Conservation (phyloP, 1,284 basidiomycete genomes). For the Trichosporon sp. region DNA sequence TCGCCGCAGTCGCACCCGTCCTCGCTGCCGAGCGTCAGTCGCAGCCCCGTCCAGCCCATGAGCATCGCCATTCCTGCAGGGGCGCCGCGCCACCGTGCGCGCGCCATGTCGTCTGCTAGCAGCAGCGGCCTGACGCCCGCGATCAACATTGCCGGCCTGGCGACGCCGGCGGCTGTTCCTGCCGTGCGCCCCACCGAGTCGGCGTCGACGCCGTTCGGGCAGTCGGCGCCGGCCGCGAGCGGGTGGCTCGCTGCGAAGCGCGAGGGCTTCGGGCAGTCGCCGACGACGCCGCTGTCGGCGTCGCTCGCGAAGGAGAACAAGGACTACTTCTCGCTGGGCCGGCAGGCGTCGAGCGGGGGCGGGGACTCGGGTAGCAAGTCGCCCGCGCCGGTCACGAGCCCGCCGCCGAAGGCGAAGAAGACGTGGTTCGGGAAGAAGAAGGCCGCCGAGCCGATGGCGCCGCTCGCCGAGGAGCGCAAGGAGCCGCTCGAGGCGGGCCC, state of each 20-base stretch:
- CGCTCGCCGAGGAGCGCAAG: conserved; percentile 33
- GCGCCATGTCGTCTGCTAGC: conserved; percentile 26
- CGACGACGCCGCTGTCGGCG: neutral
- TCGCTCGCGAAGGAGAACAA: neutral
- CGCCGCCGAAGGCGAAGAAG: conserved; percentile 6
- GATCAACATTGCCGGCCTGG: conserved; percentile 58
- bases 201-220: conserved; percentile 23
- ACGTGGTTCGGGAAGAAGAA: conserved; percentile 59
- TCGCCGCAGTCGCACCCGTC: conserved; percentile 23
- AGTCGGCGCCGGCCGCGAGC: conserved; percentile 28
- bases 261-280: neutral
- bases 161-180: conserved; percentile 62
- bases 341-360: neutral
- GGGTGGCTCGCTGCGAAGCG: conserved; percentile 20
- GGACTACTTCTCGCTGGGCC: conserved; percentile 44
- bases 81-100: conserved; percentile 32
- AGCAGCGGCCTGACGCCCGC: conserved; percentile 26
- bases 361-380: conserved; percentile 14
- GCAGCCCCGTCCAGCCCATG: conserved; percentile 30
- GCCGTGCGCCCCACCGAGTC: conserved; percentile 43
- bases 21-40: conserved; percentile 30
- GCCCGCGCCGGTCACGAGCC: conserved; percentile 2
- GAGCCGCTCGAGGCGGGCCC: conserved; percentile 24
- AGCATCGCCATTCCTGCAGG: conserved; percentile 37
- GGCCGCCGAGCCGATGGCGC: conserved; percentile 41